phyloP scores from a whole-genome alignment of 768 basidiomycete genomes.

The Leccinum obscurum region DNA sequence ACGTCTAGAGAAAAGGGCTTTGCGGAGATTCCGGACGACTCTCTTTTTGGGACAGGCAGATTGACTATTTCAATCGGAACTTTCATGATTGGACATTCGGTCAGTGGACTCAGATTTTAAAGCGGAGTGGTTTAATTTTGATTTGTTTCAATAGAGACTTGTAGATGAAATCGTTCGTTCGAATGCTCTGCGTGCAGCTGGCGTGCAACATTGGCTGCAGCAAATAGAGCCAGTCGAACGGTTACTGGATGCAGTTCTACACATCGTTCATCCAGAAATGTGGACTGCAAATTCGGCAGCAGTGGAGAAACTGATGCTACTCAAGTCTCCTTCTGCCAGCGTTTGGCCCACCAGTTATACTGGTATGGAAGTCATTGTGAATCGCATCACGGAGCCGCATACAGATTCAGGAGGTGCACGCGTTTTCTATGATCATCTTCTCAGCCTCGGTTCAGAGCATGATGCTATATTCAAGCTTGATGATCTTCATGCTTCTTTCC shows the following conservation, averaged over 20 bases:
- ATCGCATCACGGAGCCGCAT: background rate
- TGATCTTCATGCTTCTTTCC: background rate
- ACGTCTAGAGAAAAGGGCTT: too few species aligned
- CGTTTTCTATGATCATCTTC: background rate
- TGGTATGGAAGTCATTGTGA: background rate
- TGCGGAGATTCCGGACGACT: too few species aligned
- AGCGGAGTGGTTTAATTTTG: background rate
- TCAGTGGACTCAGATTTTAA: too few species aligned
- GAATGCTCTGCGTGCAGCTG: background rate
- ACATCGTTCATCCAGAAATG: background rate
- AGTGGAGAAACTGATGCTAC: too few species aligned
- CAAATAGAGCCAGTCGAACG: background rate
- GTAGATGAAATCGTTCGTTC: background rate
- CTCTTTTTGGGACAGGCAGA: too few species aligned
- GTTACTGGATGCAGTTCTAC: background rate
- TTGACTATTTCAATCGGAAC: too few species aligned
- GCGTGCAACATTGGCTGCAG: background rate
- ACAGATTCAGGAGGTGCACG: background rate
- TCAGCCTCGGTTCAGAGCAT: background rate
- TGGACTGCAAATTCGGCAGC: background rate
- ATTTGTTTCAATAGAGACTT: too few species aligned
- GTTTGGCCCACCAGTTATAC: background rate
- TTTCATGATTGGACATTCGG: too few species aligned
- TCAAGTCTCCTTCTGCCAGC: too few species aligned
- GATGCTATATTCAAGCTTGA: background rate